Conservation (phyloP, 1,284 basidiomycete species). For the Rhodotorula sp. region DNA sequence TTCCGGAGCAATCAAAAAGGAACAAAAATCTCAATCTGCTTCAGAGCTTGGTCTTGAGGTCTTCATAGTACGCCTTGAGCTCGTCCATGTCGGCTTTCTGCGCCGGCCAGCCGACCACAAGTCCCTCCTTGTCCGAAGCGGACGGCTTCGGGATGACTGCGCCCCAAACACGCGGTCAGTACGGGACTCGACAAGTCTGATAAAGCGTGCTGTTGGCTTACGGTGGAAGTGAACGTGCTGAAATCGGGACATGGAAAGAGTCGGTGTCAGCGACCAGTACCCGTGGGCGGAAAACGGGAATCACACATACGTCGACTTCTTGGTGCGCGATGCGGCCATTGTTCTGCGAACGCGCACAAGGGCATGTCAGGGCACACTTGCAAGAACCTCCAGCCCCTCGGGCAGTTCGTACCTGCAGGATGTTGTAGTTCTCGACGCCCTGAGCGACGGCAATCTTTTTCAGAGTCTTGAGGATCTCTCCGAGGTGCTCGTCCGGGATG, state of each 20-base stretch:
- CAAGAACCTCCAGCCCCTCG: neutral
- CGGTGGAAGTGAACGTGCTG: slow-evolving; percentile 47
- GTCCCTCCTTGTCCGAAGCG: slow-evolving; percentile 49
- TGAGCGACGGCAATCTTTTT: slow-evolving; percentile 52
- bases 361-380: neutral
- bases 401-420: slow-evolving; percentile 50
- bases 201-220: slow-evolving; percentile 5
- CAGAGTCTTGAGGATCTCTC: slow-evolving; percentile 49
- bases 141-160: slow-evolving; percentile 53
- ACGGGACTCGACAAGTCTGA: neutral
- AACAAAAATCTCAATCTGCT: no score
- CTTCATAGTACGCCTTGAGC: slow-evolving; percentile 47
- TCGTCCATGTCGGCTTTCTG: slow-evolving; percentile 49
- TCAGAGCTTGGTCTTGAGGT: slow-evolving; percentile 44
- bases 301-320: slow-evolving; percentile 5
- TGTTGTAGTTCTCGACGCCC: slow-evolving; percentile 52
- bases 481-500: slow-evolving; percentile 50
- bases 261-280: neutral
- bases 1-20: no score
- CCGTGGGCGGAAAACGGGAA: slow-evolving; percentile 26
- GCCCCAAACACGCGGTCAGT: neutral
- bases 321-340: slow-evolving; percentile 23
- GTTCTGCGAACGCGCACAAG: slow-evolving; percentile 42
- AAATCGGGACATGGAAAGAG: neutral
- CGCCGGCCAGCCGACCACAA: slow-evolving; percentile 53